Evolutionary conservation across 768 basidiomycete species (phyloP).

Genomic region (Tricholoma matsutake): DNA sequence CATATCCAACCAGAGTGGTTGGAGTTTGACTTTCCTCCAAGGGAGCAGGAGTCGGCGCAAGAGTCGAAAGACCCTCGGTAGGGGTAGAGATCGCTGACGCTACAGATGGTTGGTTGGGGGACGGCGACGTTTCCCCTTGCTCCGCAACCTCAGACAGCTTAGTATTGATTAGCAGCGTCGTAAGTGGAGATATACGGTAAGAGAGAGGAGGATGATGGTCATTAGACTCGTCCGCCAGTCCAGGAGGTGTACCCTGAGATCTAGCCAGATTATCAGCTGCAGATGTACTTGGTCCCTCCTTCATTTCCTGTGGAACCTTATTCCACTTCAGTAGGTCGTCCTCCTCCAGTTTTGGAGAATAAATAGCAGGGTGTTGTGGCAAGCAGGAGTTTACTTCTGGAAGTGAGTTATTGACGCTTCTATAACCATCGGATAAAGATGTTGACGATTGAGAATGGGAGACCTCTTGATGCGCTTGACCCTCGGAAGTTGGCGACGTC

Average conservation of each 20-base stretch:
- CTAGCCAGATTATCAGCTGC: neutral
- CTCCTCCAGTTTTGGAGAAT: neutral
- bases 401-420: neutral
- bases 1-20: neutral
- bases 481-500: neutral
- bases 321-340: neutral
- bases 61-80: neutral
- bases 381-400: neutral
- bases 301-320: neutral
- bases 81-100: neutral
- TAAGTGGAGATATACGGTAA: neutral
- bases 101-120: neutral
- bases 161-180: neutral
- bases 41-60: neutral
- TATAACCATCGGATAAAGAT: neutral
- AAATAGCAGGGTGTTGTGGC: neutral
- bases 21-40: neutral
- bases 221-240: neutral
- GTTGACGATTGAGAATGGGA: neutral
- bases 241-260: neutral
- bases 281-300: no score
- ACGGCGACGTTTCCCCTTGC: neutral
- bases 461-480: neutral
- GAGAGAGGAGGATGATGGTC: neutral
- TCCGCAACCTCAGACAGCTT: neutral